A percentile compares a stretch with the other conserved stretches of the same genome.
Evolutionary conservation across 441 rosid genomes (phyloP).

Genomic region (Croton laevigatus): DNA sequence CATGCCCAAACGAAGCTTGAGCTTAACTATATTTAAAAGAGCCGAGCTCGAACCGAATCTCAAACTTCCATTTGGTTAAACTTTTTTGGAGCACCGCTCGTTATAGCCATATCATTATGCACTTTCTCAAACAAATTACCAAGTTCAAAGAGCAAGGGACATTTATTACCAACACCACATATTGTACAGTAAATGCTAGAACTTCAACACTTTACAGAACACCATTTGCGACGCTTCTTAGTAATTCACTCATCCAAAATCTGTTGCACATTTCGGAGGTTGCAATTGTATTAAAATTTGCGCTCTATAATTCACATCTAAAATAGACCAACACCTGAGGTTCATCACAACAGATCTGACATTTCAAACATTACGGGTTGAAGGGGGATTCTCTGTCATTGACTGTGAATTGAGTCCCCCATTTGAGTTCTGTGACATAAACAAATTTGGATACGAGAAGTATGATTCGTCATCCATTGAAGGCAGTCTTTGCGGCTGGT

Average conservation of each 20-base stretch:
- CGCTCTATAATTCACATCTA: slow-evolving; percentile 14
- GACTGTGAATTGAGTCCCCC: slow-evolving; percentile 42
- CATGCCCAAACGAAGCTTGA: too few relatives aligned
- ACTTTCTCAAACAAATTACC: too few relatives aligned
- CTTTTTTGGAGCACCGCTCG: too few relatives aligned
- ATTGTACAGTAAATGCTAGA: slow-evolving; percentile 3
- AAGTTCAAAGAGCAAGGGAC: not conserved
- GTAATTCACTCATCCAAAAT: not conserved
- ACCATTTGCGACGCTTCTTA: slow-evolving; percentile 1
- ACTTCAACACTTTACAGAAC: not conserved
- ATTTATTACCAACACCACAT: not conserved
- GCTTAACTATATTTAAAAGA: too few relatives aligned
- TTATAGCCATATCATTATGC: too few relatives aligned
- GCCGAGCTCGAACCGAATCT: too few relatives aligned
- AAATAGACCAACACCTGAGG: not conserved
- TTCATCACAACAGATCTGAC: not conserved
- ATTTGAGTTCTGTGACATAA: slow-evolving; percentile 40
- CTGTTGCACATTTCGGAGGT: not conserved
- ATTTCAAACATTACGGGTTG: slow-evolving; percentile 38
- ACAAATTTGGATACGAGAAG: slow-evolving; percentile 73
- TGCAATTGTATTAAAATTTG: not conserved
- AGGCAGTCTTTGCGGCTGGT: slow-evolving; percentile 54
- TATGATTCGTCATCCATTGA: slow-evolving; percentile 80
- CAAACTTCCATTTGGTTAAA: too few relatives aligned
- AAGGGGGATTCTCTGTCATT: slow-evolving; percentile 35